phyloP scores from a whole-genome alignment of 352 stramenopile genomes.

The Phytophthora ramorum region DNA sequence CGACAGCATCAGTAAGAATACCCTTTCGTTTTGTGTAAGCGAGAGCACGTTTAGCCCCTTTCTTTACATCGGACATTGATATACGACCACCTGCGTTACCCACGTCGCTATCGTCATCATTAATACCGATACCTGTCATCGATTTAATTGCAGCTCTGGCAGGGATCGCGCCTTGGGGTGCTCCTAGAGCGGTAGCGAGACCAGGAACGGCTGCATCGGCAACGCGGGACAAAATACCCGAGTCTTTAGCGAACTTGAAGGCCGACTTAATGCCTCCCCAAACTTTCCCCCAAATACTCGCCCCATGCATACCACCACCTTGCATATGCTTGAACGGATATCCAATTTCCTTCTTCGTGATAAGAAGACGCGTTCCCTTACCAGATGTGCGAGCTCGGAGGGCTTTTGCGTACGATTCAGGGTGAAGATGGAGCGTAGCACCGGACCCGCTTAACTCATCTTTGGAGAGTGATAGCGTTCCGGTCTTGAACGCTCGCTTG shows the following conservation, averaged over 20 bases:
- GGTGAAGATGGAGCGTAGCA: conserved; percentile 4
- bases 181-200: neutral
- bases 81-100: neutral
- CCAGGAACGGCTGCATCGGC: neutral
- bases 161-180: neutral
- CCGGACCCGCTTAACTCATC: neutral
- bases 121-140: conserved; percentile 14
- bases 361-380: neutral
- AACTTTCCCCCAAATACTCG: conserved; percentile 11
- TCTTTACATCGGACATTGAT: conserved; percentile 1
- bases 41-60: no score
- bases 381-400: neutral
- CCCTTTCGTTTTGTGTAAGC: conserved; percentile 18
- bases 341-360: conserved; percentile 2
- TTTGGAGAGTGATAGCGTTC: conserved; percentile 1
- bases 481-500: conserved; percentile 8
- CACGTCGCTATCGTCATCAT: no score
- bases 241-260: no score
- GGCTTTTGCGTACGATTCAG: neutral
- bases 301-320: conserved; percentile 1
- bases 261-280: conserved; percentile 12
- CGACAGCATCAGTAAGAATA: no score
- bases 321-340: conserved; percentile 1
- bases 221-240: neutral
- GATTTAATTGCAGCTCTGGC: neutral